Evolutionary conservation across 2,329 filamentous ascomycete genomes (phyloP), one percentile per base, ranked within the genome.

Genomic region (Epichloe aotearoae): DNA sequence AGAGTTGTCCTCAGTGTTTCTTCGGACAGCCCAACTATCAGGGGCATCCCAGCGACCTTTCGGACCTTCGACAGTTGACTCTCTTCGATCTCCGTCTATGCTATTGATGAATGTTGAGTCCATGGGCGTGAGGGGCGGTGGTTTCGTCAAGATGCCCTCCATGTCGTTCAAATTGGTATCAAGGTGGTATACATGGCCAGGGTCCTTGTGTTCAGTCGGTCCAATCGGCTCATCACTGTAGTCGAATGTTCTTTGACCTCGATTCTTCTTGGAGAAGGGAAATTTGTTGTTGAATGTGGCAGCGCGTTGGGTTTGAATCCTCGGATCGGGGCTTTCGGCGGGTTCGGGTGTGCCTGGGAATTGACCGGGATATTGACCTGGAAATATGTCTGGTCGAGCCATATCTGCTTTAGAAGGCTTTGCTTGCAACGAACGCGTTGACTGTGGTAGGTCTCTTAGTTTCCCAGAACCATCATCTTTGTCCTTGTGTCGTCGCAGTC

Each of bases 1-100:
- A n/a, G 75, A 71, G 54, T 76, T 77, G 50, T 88, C 84, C 57
- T 88, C 83, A 7, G 78, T 79, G 43, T 75, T 75, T 53, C 82
- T 83, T 58, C 86, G 87, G 26, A 97, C 91, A 47, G 87, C 89
- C 93, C 93, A 98, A 64, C 90, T 96, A 65, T 97, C 91, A 1
- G 93, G 91, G 3, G 90, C 90, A 65, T 94, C 87, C 91, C 91
- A 98, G 3, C 80, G 80, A 2, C 83, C 82, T 50, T 73, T 72
- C 3, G 69, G 69, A 2, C 59, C 59, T 17, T 65, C 66, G 30
- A 60, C 54, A 23, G 64, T 53, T 17, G 64, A 64, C 39, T 66
- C 64, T 26, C 61, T 58, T 44, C 62, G 67, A 23, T 78, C 73
- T 30, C 66, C 63, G 37, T 77, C 73, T 30, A 69, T 55, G 17